These are phyloP conservation scores for Fusarium lyarnte DNA, from an alignment of 2,329 filamentous ascomycete genomes.

Conservation along the genomic window DNA sequence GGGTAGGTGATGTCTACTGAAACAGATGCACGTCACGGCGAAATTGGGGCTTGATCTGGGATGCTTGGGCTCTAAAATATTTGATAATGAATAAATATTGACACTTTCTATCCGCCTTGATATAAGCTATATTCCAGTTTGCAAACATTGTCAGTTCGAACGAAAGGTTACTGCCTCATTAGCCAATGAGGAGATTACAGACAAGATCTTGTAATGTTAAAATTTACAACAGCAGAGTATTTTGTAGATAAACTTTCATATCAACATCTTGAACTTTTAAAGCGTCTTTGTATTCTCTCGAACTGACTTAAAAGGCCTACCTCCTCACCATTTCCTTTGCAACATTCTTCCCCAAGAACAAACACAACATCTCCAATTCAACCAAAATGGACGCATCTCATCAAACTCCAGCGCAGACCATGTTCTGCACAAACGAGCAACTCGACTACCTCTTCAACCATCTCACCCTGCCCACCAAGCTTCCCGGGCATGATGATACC, in stretches of 20 bases:
- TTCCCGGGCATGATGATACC: neutral
- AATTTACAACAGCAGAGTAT: neutral
- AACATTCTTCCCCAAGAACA: neutral
- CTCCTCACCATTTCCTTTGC: accelerated
- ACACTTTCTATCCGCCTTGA: too few species aligned
- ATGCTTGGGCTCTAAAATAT: too few species aligned
- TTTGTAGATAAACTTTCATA: accelerated
- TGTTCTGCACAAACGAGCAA: neutral
- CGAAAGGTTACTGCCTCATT: accelerated
- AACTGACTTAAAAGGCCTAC: accelerated
- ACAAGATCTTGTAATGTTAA: accelerated
- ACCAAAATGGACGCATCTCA: neutral
- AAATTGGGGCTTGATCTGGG: too few species aligned
- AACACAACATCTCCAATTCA: neutral
- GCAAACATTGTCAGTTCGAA: accelerated
- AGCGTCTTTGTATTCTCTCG: accelerated
- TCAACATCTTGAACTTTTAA: accelerated
- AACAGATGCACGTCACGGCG: neutral
- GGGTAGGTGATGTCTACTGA: too few species aligned
- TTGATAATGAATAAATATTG: accelerated
- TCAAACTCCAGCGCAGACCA: neutral
- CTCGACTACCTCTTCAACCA: neutral
- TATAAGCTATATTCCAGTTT: neutral
- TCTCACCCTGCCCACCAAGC: neutral
- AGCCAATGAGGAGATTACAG: neutral